Conservation (phyloP, 805 yeast genomes). For the Candida dendrica region DNA sequence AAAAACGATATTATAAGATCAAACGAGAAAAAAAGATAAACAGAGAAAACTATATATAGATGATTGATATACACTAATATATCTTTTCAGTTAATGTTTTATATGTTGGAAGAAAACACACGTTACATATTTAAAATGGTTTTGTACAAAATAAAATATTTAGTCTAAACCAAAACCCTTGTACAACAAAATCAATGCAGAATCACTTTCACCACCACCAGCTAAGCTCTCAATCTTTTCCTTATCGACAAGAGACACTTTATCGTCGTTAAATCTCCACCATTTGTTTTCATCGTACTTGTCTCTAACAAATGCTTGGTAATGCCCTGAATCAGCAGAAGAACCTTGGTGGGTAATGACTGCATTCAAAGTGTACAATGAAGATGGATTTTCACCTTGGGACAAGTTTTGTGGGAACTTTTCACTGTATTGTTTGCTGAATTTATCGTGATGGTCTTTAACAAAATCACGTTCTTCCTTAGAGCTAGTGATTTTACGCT, state of each 20-base stretch:
- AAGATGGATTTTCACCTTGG: conserved; percentile 75
- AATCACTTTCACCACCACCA: conserved; percentile 97
- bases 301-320: conserved; percentile 83
- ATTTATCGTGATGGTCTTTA: conserved; percentile 45
- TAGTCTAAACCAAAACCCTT: conserved; percentile 64
- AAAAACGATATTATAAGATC: conserved; percentile 1
- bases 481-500: conserved; percentile 36
- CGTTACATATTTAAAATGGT: not conserved
- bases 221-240: conserved; percentile 80
- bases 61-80: too few relatives aligned
- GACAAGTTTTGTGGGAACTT: conserved; percentile 40
- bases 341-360: conserved; percentile 92
- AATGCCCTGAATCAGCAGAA: conserved; percentile 95
- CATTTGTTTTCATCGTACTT: conserved; percentile 68
- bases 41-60: too few relatives aligned
- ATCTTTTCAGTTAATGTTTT: not conserved
- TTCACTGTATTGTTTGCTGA: conserved; percentile 35
- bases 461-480: conserved; percentile 43
- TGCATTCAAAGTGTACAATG: conserved; percentile 76
- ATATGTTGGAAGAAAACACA: not conserved
- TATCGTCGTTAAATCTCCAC: conserved; percentile 95
- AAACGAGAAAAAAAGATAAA: not conserved
- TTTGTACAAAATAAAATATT: not conserved
- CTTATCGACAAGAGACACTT: conserved; percentile 67
- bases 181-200: conserved; percentile 84